Percentiles rank a stretch among this genome's conserved stretches.
These are phyloP conservation scores for Laetiporus sulphureus DNA, from an alignment of 1,284 basidiomycete genomes.

Conservation along the genomic window DNA sequence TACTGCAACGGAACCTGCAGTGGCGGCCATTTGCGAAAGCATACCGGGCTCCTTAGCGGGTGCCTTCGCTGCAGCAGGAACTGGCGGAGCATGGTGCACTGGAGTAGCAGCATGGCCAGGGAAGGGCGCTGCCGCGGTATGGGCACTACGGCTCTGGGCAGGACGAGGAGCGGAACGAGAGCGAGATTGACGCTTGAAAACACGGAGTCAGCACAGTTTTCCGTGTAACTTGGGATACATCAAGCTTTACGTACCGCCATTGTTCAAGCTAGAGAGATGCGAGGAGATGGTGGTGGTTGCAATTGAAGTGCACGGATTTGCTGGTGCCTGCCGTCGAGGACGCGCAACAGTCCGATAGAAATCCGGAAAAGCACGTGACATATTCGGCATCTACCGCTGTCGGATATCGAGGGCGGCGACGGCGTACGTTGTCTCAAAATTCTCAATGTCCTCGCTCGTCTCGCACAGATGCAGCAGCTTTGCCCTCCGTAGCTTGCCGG, in stretches of 20 bases:
- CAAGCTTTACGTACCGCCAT: constrained; percentile 53
- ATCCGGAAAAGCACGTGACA: constrained; percentile 6
- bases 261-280: constrained; percentile 12
- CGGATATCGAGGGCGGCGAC: no score
- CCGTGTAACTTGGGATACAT: no score
- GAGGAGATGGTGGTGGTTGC: constrained; percentile 20
- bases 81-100: constrained; percentile 27
- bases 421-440: no score
- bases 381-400: background rate
- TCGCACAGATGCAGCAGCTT: background rate
- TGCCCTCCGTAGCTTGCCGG: background rate
- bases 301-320: constrained; percentile 15
- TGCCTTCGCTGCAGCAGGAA: constrained; percentile 22
- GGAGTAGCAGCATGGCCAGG: constrained; percentile 39
- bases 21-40: constrained; percentile 81
- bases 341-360: constrained; percentile 7
- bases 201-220: background rate
- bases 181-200: constrained; percentile 43
- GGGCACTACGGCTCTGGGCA: constrained; percentile 32
- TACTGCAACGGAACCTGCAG: constrained; percentile 81
- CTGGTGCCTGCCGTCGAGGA: constrained; percentile 15
- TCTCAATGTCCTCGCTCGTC: background rate
- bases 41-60: constrained; percentile 48
- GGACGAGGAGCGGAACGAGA: constrained; percentile 45
- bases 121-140: constrained; percentile 36